Conservation (phyloP, 768 basidiomycete species). For the Tulasnella sp. region DNA sequence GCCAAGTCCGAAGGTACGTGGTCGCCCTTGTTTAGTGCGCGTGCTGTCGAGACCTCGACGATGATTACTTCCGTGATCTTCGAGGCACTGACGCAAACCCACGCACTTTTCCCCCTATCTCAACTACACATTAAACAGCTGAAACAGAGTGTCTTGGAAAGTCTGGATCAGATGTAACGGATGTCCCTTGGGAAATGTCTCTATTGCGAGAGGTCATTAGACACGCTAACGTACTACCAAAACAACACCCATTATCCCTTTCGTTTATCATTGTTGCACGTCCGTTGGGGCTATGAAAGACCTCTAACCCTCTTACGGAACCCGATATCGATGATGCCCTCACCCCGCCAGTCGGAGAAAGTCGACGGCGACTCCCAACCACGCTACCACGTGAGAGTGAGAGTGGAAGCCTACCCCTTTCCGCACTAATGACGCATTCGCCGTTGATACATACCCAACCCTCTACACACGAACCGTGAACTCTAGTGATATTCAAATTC, state of each 20-base stretch:
- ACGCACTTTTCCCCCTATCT: not conserved
- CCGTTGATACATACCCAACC: not conserved
- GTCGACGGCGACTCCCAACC: not conserved
- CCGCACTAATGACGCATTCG: not conserved
- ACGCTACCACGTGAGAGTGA: not conserved
- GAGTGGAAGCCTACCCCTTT: not conserved
- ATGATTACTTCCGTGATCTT: not conserved
- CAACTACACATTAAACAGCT: not conserved
- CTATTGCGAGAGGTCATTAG: not conserved
- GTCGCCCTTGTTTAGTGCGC: not conserved
- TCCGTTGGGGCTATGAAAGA: no score
- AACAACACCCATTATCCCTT: not conserved
- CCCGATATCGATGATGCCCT: not conserved
- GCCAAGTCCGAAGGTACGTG: constrained; percentile 10
- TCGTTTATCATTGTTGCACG: not conserved
- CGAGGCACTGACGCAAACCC: not conserved
- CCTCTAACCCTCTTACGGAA: not conserved
- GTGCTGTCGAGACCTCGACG: not conserved
- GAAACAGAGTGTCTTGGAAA: constrained; percentile 12
- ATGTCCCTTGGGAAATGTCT: not conserved
- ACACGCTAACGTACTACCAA: not conserved
- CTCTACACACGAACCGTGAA: not conserved
- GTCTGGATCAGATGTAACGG: not conserved
- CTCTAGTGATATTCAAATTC: not conserved
- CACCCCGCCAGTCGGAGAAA: not conserved